phyloP scores from a whole-genome alignment of 2,329 filamentous ascomycete species.

The Diaporthe humulicola region DNA sequence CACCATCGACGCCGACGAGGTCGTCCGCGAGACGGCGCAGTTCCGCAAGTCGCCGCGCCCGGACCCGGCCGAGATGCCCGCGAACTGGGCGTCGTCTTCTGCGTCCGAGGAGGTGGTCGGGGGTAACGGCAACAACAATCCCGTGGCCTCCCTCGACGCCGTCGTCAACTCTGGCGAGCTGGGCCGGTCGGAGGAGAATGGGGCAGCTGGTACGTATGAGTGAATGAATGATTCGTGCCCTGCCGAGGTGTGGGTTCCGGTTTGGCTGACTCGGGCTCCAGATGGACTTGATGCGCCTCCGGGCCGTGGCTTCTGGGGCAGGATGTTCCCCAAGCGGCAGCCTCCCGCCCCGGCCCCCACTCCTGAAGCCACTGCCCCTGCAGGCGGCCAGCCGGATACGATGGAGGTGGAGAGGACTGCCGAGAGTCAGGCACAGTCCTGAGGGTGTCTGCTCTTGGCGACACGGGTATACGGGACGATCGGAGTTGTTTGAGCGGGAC shows the following conservation, averaged over 20 bases:
- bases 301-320: slow-evolving; percentile 31
- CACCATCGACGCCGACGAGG: slow-evolving; percentile 26
- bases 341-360: not conserved
- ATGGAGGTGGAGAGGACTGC: not conserved
- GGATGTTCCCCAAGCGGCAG: slow-evolving; percentile 30
- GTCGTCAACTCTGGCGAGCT: slow-evolving; percentile 22
- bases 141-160: slow-evolving; percentile 18
- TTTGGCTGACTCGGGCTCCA: not conserved
- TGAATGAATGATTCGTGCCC: not conserved
- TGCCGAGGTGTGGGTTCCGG: not conserved
- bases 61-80: slow-evolving; percentile 26
- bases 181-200: slow-evolving; percentile 13
- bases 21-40: slow-evolving; percentile 26
- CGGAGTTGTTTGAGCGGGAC: no score
- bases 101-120: not conserved
- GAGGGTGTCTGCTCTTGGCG: not conserved
- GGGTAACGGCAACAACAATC: not conserved
- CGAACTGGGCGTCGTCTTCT: slow-evolving; percentile 27
- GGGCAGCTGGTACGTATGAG: slow-evolving; percentile 30
- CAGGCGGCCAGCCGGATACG: not conserved
- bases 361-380: not conserved
- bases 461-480: not conserved
- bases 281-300: not conserved
- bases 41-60: slow-evolving; percentile 39
- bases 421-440: not conserved